These are phyloP conservation scores for Leishmania mexicana DNA, from an alignment of 208 protist genomes.

Conservation along the genomic window DNA sequence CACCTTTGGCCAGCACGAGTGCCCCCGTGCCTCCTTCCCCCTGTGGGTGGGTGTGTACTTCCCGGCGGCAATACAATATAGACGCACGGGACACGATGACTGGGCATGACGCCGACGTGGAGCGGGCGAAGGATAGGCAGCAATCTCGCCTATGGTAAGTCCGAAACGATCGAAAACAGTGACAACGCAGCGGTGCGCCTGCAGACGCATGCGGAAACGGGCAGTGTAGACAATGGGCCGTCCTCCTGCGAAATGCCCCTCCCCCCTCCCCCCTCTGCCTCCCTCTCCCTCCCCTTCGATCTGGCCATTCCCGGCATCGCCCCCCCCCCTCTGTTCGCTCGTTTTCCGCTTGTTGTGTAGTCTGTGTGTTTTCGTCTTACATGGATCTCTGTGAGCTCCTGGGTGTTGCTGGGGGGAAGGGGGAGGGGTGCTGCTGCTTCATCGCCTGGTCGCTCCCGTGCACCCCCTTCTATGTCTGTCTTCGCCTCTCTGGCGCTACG, in stretches of 20 bases:
- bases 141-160: background rate
- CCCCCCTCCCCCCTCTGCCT: background rate
- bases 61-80: background rate
- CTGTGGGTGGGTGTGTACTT: background rate
- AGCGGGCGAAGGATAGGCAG: background rate
- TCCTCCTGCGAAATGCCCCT: background rate
- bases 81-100: background rate
- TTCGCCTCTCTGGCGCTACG: background rate
- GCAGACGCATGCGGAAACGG: too few species aligned
- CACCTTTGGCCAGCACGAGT: too few species aligned
- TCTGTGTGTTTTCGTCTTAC: background rate
- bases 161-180: background rate
- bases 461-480: background rate
- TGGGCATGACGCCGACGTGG: background rate
- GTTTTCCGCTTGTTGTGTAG: background rate
- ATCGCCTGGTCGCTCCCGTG: constrained; percentile 1
- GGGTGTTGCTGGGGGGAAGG: too few species aligned
- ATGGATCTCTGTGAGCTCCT: background rate
- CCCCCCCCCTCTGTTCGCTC: constrained; percentile 16
- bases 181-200: background rate
- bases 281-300: background rate
- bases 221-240: background rate
- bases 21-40: background rate
- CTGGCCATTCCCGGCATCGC: background rate
- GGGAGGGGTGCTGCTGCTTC: constrained; percentile 1